Conservation (phyloP, 164 flowering plant genomes). For the Warburgia ugandensis region DNA sequence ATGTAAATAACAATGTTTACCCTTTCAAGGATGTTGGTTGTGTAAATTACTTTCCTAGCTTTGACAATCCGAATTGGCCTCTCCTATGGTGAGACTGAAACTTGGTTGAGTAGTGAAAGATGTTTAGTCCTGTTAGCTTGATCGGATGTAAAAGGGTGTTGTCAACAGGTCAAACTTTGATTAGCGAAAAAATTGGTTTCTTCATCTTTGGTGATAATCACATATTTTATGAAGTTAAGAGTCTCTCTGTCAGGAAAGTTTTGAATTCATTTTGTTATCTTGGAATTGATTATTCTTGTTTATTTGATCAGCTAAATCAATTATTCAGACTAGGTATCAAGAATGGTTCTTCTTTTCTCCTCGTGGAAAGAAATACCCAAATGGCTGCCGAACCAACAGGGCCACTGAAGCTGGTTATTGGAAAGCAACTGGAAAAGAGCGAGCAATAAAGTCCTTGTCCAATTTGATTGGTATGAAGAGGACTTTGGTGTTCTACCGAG, state of each 20-base stretch:
- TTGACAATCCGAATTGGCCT: too few relatives aligned
- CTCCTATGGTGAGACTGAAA: too few relatives aligned
- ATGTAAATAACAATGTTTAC: too few relatives aligned
- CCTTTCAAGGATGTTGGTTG: too few relatives aligned
- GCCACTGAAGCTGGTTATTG: constrained; percentile 11
- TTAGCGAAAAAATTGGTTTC: too few relatives aligned
- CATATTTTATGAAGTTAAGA: too few relatives aligned
- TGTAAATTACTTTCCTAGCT: too few relatives aligned
- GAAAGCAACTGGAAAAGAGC: constrained; percentile 15
- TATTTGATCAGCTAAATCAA: constrained; percentile 8
- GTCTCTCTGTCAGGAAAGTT: neutral
- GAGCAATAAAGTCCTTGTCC: constrained; percentile 3
- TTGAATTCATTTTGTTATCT: neutral
- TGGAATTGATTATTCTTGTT: neutral
- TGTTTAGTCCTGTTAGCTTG: too few relatives aligned
- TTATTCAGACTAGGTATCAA: constrained; percentile 3
- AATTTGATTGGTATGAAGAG: constrained; percentile 9
- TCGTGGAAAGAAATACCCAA: constrained; percentile 11
- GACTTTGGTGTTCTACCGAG: constrained; percentile 12
- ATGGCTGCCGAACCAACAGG: constrained; percentile 4
- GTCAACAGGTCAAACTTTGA: too few relatives aligned
- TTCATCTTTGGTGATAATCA: too few relatives aligned
- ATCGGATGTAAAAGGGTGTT: too few relatives aligned
- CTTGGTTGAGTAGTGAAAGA: too few relatives aligned
- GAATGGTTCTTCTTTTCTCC: constrained; percentile 11